Evolutionary conservation across 2,329 filamentous ascomycete genomes (phyloP), one percentile per base, ranked within the genome.

Genomic region (Sclerotinia trifoliorum): DNA sequence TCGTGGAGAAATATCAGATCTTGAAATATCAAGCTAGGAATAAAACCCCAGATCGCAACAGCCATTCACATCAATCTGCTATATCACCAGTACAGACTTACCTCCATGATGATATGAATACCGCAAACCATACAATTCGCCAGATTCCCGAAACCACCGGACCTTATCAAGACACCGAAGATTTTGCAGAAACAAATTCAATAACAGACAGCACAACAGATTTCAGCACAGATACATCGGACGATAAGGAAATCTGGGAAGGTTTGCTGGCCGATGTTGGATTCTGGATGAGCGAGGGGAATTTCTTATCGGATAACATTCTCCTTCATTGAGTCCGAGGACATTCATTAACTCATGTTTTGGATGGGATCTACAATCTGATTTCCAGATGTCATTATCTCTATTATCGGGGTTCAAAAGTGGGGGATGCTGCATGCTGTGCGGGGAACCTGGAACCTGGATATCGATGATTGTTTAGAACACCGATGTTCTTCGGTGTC

Each of bases 191-290:
- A 13, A 35, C 44, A 2, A 61, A 48, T 19, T 49, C 52, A 7
- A n/a, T 51, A 5, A 44, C 29, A 7, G 54, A 44, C 21, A 58
- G 42, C 35, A 44, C 26, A n/a, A 32, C 63, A 1, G 42, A 58
- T 65, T 63, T 66, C 35, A 68, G 61, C n/a, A 69, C 32, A 17
- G 52, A 68, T 55, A 35, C 68, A 7, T 68, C 70, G 58, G 58
- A 39, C 8, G 72, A 77, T 44, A 73, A 78, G 35, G 71, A 74
- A 10, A 70, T 73, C 10, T 78, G 77, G 76, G 70, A 73, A 8
- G 73, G 68, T 21, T 44, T 78, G 5, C 77, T 78, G 65, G 73
- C 73, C 1, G 73, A 72, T 58, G 75, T 73, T 46, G 76, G 77
- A 17, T 78, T 78, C 44, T 73, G 74, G 67, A 74, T 74, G 19